Percentiles rank a stretch among this genome's conserved stretches.
These are phyloP conservation scores for Gynochthodes officinalis DNA, from an alignment of 257 asterid genomes.

Conservation along the genomic window DNA sequence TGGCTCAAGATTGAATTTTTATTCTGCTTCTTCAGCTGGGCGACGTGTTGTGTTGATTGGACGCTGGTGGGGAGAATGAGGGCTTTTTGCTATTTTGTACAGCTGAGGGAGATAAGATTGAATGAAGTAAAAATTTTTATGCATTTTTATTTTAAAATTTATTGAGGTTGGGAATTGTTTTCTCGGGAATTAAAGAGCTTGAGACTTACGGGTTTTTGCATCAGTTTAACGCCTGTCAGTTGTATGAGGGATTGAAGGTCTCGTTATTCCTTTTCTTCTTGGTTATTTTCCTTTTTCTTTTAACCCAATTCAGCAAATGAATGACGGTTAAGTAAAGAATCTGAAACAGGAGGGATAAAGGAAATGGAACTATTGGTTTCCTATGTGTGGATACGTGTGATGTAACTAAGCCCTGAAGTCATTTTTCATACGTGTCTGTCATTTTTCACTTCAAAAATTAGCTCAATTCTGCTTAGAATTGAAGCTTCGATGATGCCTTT, in stretches of 20 bases:
- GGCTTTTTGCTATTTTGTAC: not conserved
- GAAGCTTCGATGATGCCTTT: not conserved
- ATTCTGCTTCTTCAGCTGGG: not conserved
- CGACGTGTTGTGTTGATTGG: not conserved
- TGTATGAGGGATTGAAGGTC: not conserved
- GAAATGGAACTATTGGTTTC: not conserved
- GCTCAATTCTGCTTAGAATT: not conserved
- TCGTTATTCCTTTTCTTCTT: not conserved
- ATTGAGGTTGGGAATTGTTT: not conserved
- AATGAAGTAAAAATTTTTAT: not conserved
- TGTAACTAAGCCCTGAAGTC: not conserved
- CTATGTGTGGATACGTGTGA: not conserved
- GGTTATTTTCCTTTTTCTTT: not conserved
- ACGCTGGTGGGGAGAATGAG: not conserved
- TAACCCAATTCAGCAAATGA: not conserved
- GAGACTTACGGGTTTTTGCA: not conserved
- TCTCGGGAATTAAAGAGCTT: not conserved
- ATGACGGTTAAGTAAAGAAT: not conserved
- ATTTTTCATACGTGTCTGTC: not conserved
- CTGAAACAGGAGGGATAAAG: not conserved
- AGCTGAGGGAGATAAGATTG: not conserved
- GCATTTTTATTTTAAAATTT: not conserved
- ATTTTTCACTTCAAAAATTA: too few relatives aligned
- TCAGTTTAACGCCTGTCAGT: not conserved
- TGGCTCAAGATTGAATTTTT: constrained; percentile 3